phyloP scores from a whole-genome alignment of 139 green algal genomes.

The Picochlorum sp. region DNA sequence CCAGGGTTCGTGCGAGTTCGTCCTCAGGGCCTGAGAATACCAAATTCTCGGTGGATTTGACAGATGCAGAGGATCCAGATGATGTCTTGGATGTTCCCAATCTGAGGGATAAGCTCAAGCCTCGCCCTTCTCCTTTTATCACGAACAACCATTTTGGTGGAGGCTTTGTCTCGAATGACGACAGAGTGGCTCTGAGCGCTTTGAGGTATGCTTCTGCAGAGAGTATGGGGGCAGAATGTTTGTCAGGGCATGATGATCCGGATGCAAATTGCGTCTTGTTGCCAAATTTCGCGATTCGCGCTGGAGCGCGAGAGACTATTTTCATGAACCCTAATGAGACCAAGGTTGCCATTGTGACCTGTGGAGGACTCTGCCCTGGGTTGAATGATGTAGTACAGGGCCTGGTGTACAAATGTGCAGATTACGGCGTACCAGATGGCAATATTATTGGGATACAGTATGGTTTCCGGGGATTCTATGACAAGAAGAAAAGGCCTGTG shows the following conservation, averaged over 20 bases:
- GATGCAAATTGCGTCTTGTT: conserved; percentile 49
- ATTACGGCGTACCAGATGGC: conserved; percentile 84
- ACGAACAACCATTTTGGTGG: conserved; percentile 72
- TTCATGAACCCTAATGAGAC: conserved; percentile 77
- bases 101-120: conserved; percentile 33
- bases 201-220: conserved; percentile 67
- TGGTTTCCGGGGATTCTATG: conserved; percentile 82
- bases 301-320: conserved; percentile 70
- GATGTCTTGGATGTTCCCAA: conserved; percentile 53
- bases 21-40: conserved; percentile 1
- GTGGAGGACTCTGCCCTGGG: conserved; percentile 92
- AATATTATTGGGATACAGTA: conserved; percentile 86
- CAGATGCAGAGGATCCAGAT: conserved; percentile 18
- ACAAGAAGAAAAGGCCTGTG: conserved; percentile 60
- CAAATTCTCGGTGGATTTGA: conserved; percentile 16
- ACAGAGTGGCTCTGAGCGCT: conserved; percentile 68
- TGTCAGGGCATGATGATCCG: background rate
- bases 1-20: no score
- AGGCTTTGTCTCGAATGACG: conserved; percentile 72
- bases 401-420: conserved; percentile 73
- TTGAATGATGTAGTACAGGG: conserved; percentile 95
- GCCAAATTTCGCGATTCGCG: conserved; percentile 71
- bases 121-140: conserved; percentile 27
- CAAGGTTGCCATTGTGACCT: conserved; percentile 78
- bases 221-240: conserved; percentile 26